Percentiles rank a stretch among this genome's conserved stretches.
phyloP scores from a whole-genome alignment of 129 eudicot species.

The Tagetes patula region DNA sequence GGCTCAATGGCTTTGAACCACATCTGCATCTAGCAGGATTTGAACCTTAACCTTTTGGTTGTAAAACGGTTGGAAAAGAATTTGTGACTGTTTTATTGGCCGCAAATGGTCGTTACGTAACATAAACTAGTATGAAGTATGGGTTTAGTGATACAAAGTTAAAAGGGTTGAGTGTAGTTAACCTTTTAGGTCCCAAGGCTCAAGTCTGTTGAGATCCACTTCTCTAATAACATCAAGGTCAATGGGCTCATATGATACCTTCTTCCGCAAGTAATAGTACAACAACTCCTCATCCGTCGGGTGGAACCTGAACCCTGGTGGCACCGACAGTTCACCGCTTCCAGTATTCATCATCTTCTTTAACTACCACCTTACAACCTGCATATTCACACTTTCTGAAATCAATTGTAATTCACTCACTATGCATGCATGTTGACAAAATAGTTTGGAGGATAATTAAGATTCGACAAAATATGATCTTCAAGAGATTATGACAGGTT shows the following conservation, averaged over 20 bases:
- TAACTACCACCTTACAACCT: not conserved
- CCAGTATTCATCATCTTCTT: slow-evolving; percentile 28
- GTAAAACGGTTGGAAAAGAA: not conserved
- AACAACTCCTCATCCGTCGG: slow-evolving; percentile 90
- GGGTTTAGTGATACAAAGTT: no score
- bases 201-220: slow-evolving; percentile 93
- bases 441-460: no score
- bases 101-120: no score
- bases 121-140: no score
- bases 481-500: no score
- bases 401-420: no score
- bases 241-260: slow-evolving; percentile 84
- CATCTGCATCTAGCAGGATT: no score
- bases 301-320: slow-evolving; percentile 93
- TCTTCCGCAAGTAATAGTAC: slow-evolving; percentile 75
- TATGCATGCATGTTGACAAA: no score
- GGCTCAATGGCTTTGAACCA: no score
- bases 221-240: slow-evolving; percentile 91
- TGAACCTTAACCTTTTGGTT: no score
- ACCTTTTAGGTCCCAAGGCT: slow-evolving; percentile 99
- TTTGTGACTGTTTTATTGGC: no score
- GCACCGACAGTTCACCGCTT: slow-evolving; percentile 59
- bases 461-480: no score
- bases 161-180: not conserved
- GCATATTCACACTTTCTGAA: not conserved